phyloP scores from a whole-genome alignment of 192 early-diverging fungal genomes.

The Mortierella alpina region DNA sequence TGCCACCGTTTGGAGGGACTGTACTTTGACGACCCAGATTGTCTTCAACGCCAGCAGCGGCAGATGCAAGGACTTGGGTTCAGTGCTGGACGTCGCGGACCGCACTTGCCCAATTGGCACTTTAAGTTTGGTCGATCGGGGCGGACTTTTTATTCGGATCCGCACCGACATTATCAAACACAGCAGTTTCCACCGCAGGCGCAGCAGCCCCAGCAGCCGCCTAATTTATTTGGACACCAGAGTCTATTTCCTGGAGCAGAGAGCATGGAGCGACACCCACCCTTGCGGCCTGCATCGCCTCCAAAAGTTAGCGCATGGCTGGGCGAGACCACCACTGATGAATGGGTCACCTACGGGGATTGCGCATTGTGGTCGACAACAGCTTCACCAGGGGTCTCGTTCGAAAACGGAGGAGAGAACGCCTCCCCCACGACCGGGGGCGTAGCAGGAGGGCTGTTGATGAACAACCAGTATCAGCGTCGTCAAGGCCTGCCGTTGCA shows the following conservation, averaged over 20 bases:
- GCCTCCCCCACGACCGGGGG: background rate
- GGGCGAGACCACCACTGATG: conserved; percentile 43
- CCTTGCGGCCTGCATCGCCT: background rate
- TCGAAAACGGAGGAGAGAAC: conserved; percentile 18
- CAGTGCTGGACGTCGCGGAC: conserved; percentile 29
- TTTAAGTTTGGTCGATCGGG: conserved; percentile 39
- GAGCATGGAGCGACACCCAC: background rate
- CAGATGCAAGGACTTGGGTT: conserved; percentile 41
- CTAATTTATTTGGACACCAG: background rate
- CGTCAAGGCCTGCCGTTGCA: conserved; percentile 16
- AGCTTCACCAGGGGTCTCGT: conserved; percentile 18
- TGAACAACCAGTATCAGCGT: conserved; percentile 2
- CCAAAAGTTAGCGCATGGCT: conserved; percentile 44
- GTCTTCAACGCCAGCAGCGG: conserved; percentile 24
- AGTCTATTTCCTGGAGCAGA: background rate
- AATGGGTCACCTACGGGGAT: conserved; percentile 39
- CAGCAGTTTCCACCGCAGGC: background rate
- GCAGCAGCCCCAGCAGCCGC: background rate
- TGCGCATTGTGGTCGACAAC: conserved; percentile 44
- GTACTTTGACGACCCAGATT: conserved; percentile 47
- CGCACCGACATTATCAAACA: background rate
- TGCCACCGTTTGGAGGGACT: conserved; percentile 29
- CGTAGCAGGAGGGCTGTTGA: background rate
- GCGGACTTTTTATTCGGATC: conserved; percentile 23
- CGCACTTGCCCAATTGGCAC: conserved; percentile 9